Percentiles rank a stretch among this genome's conserved stretches.
phyloP scores from a whole-genome alignment of 2,329 filamentous ascomycete species.

The Diaporthe sp. region DNA sequence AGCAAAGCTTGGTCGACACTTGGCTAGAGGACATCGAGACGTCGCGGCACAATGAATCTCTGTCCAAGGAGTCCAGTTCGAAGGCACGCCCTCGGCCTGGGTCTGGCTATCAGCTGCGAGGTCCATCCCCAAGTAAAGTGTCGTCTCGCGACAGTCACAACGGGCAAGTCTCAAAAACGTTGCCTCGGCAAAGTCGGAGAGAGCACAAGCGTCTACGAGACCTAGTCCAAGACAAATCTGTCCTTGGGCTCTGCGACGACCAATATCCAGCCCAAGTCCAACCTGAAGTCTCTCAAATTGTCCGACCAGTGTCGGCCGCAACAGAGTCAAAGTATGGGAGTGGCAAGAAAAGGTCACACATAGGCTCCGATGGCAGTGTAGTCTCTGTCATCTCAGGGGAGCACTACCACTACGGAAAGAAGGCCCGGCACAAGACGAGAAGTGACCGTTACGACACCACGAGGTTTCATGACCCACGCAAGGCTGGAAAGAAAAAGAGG shows the following conservation, averaged over 20 bases:
- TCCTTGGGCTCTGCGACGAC: neutral
- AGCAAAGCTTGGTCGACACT: slow-evolving; percentile 12
- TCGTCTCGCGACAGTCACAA: neutral
- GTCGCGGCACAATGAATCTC: neutral
- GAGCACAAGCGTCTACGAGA: slow-evolving; percentile 1
- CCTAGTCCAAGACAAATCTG: neutral
- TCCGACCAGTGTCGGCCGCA: neutral
- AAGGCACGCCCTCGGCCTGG: neutral
- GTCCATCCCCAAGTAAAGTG: neutral
- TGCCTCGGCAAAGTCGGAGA: neutral
- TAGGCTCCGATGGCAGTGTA: neutral
- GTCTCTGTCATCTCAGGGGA: neutral
- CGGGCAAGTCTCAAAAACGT: neutral
- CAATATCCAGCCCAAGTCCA: neutral
- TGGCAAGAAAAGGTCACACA: slow-evolving; percentile 9
- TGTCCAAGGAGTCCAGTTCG: neutral
- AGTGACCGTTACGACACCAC: slow-evolving; percentile 68
- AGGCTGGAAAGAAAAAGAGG: slow-evolving; percentile 42
- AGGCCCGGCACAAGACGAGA: slow-evolving; percentile 68
- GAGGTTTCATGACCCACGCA: slow-evolving; percentile 17
- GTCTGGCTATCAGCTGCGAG: neutral
- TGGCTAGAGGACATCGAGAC: slow-evolving; percentile 32
- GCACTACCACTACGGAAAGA: slow-evolving; percentile 43
- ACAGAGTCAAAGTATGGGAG: slow-evolving; percentile 21
- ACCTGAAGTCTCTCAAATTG: neutral